Base-by-base conservation (phyloP, 768 basidiomycete genomes). In the Crepidotus variabilis region DNA sequence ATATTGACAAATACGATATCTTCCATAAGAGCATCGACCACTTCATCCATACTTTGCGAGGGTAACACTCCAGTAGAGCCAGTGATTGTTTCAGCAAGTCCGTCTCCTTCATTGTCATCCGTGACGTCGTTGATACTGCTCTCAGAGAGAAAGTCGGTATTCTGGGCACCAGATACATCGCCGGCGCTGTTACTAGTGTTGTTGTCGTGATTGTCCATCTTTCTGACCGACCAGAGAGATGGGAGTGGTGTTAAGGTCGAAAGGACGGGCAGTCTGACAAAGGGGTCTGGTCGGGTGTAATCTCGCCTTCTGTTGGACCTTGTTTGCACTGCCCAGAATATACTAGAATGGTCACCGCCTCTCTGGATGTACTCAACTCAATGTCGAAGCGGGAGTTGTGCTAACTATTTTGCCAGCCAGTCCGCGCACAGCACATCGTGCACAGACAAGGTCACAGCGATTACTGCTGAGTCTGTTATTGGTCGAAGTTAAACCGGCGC, bases 1-100 rank as follows among this genome's bases (percentile, higher is more conserved):
- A 71, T 64, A 43, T 65, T 62, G 23, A 65, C 66, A 52, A 69
- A 65, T 2, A 43, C 52, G 13, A 33, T 49, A 14, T 49, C 23
- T 2, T 36, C 22, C 55, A 55, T 43, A 23, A 50, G 52, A 46
- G 45, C 43, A 33, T 54, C 57, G 16, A 50, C 57, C n/a, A 45
- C 9, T 14, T 58, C 47, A 9, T 57, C 47, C 47, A 39, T 51
- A n/a, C 46, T 47, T 16, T 35, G 46, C 20, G 47, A 20, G 2
- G 32, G 34, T 6, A 33, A 52, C 32, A 53, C 51, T 16, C 52
- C 47, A 48, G 47, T 36, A 35, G 51, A 34, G n/a, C 52, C 50
- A 32, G 47, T 47, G 16, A 47, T 34, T 34, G 51, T 7, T 2
- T 4, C 28, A 4, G 8, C 28, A 28, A 28, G 28, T 28, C 8